Evolutionary conservation across 2,329 filamentous ascomycete genomes (phyloP).

Genomic region (Epichloe coenophiala): DNA sequence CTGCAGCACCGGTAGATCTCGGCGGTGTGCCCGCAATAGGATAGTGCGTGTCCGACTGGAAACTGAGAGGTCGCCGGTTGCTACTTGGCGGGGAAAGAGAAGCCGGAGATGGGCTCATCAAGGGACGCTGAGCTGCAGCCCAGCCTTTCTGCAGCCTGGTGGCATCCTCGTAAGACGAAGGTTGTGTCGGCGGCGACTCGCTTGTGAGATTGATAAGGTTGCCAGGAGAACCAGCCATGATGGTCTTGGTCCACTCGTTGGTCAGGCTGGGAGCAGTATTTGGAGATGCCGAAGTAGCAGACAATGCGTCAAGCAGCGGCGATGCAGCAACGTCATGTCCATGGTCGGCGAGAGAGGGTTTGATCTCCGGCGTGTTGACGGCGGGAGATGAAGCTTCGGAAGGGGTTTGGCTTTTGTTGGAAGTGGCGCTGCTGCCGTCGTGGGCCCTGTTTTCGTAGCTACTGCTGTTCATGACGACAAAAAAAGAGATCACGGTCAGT

Average conservation of each 20-base stretch:
- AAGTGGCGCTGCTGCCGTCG: conserved; percentile 18
- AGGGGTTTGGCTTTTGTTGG: conserved; percentile 21
- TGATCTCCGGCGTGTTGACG: conserved; percentile 32
- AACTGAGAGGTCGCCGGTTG: conserved; percentile 36
- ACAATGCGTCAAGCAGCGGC: conserved; percentile 34
- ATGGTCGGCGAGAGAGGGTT: conserved; percentile 28
- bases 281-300: conserved; percentile 34
- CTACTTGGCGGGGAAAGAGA: conserved; percentile 26
- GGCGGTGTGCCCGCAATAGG: conserved; percentile 27
- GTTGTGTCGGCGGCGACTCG: conserved; percentile 39
- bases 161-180: conserved; percentile 37
- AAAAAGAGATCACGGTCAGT: conserved; percentile 12
- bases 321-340: conserved; percentile 27
- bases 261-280: conserved; percentile 33
- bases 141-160: conserved; percentile 28
- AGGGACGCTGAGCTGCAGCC: conserved; percentile 33
- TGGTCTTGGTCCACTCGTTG: conserved; percentile 30
- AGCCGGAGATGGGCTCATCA: conserved; percentile 29
- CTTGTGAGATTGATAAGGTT: conserved; percentile 37
- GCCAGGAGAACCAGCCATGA: conserved; percentile 35
- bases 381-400: conserved; percentile 32
- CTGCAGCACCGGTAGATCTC: conserved; percentile 19
- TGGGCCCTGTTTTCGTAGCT: conserved; percentile 13
- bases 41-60: conserved; percentile 36
- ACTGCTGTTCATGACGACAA: conserved; percentile 8